Conservation (phyloP, 495 filamentous ascomycete genomes). For the Penicillium subrubescens region DNA sequence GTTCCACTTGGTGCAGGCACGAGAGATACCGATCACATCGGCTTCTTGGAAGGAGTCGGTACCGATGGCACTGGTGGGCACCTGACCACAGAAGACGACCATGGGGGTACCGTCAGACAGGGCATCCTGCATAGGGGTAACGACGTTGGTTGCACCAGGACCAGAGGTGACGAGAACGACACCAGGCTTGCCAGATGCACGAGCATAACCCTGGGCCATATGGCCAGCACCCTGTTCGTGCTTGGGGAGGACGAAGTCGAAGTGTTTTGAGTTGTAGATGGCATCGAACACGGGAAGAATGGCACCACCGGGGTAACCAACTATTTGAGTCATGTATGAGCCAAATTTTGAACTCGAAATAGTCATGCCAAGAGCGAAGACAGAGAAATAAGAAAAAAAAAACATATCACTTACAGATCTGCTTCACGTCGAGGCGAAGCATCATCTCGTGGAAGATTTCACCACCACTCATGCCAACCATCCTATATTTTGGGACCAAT, state of each 20-base stretch:
- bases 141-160: conserved; percentile 63
- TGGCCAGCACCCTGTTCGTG: conserved; percentile 69
- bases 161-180: conserved; percentile 69
- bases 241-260: conserved; percentile 63
- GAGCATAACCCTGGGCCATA: conserved; percentile 67
- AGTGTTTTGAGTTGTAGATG: conserved; percentile 63
- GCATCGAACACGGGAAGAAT: conserved; percentile 61
- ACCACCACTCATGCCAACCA: conserved; percentile 93
- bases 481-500: conserved; percentile 48
- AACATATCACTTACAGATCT: conserved; percentile 70
- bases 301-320: conserved; percentile 46
- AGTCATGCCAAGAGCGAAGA: not conserved
- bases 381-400: not conserved
- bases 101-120: conserved; percentile 64
- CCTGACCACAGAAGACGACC: conserved; percentile 66
- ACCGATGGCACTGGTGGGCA: conserved; percentile 57
- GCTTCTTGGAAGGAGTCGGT: conserved; percentile 68
- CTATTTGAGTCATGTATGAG: conserved; percentile 14
- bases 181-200: conserved; percentile 62
- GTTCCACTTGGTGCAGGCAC: conserved; percentile 68
- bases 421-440: conserved; percentile 86
- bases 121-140: conserved; percentile 66
- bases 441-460: conserved; percentile 99
- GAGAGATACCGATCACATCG: conserved; percentile 62
- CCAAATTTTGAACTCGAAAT: not conserved